Base-by-base conservation (phyloP, 2,329 filamentous ascomycete species). In the Emmonsia crescens region DNA sequence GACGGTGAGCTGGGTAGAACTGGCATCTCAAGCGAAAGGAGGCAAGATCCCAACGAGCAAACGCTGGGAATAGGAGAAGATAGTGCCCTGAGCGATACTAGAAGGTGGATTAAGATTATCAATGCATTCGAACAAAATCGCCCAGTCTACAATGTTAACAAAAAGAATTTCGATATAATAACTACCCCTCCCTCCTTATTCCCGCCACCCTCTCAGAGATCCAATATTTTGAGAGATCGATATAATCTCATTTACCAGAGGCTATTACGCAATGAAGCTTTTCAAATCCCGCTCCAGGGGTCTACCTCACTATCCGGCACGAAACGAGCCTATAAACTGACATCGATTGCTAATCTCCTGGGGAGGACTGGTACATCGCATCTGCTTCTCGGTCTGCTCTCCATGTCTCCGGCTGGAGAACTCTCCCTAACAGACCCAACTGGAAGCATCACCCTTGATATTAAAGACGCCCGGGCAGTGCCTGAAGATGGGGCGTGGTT, bases 241-340 rank as follows among this genome's bases (percentile, higher is more conserved):
- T 97, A 95, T 73, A 89, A 96, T 68, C 83, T 97, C 60, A 88
- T 97, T 58, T 89, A 96, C 72, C 93, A 97, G 73, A 87, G 94
- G 21, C 83, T 97, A 21, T 83, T 97, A 48, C 87, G 94, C 57
- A 96, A 96, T 71, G 91, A 96, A 74, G 87, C 89, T 24, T 99
- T 99, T 68, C 92, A 96, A 73, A 85, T 85, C 24, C 91, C 91
- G 0, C 75, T 86, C 1, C 81, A 80, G 64, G 80, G 83, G 48
- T 85, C 85, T 8, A 79, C 83, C 3, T 77, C 79, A 14, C 66
- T 79, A 64, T 62, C 82, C 65, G 78, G 77, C 19, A 55, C 76
- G 16, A 56, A 59, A 24, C 83, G 85, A 69, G 85, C 84, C 38
- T 90, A 96, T 76, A 95, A 89, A 68, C 86, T 99, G 66, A 97